These are phyloP conservation scores for Neofusicoccum kwambonambiense DNA, from an alignment of 2,329 filamentous ascomycete species.

Conservation along the genomic window DNA sequence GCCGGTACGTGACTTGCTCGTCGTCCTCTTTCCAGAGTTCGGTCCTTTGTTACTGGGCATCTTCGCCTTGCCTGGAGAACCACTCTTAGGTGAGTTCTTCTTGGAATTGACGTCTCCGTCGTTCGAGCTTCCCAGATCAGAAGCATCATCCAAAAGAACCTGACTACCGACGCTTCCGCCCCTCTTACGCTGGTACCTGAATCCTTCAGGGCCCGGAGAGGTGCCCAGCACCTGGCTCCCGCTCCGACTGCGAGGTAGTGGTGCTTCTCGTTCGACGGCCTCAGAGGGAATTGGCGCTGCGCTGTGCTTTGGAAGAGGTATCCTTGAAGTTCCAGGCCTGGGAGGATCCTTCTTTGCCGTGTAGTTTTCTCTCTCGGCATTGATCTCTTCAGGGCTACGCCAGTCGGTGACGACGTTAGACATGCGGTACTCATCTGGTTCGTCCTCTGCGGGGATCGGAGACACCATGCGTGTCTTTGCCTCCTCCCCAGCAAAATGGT, in stretches of 20 bases:
- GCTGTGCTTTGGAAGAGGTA: conserved; percentile 80
- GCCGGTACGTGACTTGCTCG: conserved; percentile 27
- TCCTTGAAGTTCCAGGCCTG: conserved; percentile 65
- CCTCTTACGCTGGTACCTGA: conserved; percentile 53
- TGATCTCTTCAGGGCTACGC: conserved; percentile 74
- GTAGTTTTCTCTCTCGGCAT: conserved; percentile 45
- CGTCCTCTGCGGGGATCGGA: conserved; percentile 40
- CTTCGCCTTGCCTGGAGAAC: conserved; percentile 41
- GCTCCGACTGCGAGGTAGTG: conserved; percentile 59
- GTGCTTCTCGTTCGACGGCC: conserved; percentile 71
- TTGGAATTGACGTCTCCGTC: conserved; percentile 5
- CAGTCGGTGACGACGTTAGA: conserved; percentile 62
- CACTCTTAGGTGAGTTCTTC: conserved; percentile 13
- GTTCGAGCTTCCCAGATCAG: conserved; percentile 24
- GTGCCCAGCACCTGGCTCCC: conserved; percentile 40
- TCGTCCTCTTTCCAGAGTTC: conserved; percentile 34
- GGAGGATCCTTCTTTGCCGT: conserved; percentile 38
- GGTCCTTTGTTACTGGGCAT: conserved; percentile 37
- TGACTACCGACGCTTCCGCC: conserved; percentile 65
- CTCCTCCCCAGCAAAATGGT: conserved; percentile 21
- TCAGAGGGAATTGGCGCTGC: conserved; percentile 71
- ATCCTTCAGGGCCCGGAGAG: neutral
- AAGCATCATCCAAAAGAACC: conserved; percentile 50
- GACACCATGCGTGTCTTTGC: conserved; percentile 32
- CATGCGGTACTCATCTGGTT: conserved; percentile 46